Base-by-base conservation (phyloP, 345 rosid genomes). In the Euphorbia pulcherrima region DNA sequence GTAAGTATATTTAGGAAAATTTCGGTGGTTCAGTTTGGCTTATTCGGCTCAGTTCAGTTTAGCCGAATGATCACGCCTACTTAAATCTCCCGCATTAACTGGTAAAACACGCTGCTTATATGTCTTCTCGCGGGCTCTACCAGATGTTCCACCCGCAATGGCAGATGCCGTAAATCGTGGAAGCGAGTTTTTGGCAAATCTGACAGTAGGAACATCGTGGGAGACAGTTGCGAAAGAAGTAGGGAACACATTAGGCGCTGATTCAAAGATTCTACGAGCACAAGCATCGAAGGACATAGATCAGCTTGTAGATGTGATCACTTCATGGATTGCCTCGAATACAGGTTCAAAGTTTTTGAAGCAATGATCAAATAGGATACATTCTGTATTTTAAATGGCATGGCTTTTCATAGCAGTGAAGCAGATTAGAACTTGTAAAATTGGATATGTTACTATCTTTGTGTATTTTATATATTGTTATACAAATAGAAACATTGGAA, bases 121-220 rank as follows among this genome's bases (percentile, higher is more conserved):
- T 40, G 28, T 75, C 56, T 53, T 13, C 57, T 74, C 41, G 65
- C 82, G 91, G 99, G 89, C 87, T 16, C 77, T 91, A 37, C 97
- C 97, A 8, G 99, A 91, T 80, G 96, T 94, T 60, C 93, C 99
- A 51, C 99, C 99, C 23, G 91, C 90, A 75, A 89, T 94, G 97
- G 97, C 96, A 10, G 93, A 94, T 58, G 99, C 96, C 2, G 96
- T 91, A 62, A 91, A 89, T 37, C 82, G 88, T 53, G 96, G 97
- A 75, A 87, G 97, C 54, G 96, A 91, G 77, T 67, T 94, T 62
- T 60, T 94, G 24, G 87, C 93, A 0, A 94, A 84, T 77, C 79
- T 94, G 66, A 83, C 93, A 4, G 85, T 74, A 0, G 99, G 99
- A 21, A 91, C 99, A 14, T 96, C 99, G 0, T 94, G 95, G 99